Base-by-base conservation (phyloP, 805 yeast genomes). In the Candida hungchunana region DNA sequence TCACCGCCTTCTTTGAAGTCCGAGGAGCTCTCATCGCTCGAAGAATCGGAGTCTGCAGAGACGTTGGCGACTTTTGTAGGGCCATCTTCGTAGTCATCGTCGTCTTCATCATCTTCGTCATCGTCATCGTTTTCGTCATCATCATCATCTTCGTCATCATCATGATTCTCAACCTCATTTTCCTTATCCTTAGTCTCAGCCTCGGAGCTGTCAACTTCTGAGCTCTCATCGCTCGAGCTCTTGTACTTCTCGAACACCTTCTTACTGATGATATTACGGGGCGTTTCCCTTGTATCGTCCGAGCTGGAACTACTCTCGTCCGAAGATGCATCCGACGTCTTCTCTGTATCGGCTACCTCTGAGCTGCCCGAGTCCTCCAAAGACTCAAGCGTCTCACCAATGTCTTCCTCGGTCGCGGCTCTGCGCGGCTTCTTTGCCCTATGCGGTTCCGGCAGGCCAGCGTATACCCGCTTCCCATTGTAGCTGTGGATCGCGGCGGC, bases 81-180 rank as follows among this genome's bases (percentile, higher is more conserved):
- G 6, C 31, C 41, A 3, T 37, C 43, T 7, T 32, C 40, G n/a
- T 39, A 26, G 17, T 41, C 48, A 15, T 37, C 46, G 15, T 48
- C 53, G 11, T 54, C 57, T 18, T 55, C 60, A 11, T 58, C 62
- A 12, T 32, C 36, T 6, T 49, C 55, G 17, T 51, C 53, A 18
- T 50, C 56, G 3, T 47, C 60, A 6, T 36, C 23, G 11, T 20
- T 11, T 8, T 20, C 23, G 23, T 11, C 23, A 32, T 32, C 46
- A 5, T 34, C 42, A 3, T 34, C 40, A 11, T 35, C 36, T n/a
- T 42, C 39, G 5, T 36, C 32, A 10, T 40, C 43, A 10, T 50
- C 55, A n/a, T 53, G 55, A 29, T 52, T 56, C 7, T 54, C 58
- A 14, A 15, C 22, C 29, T 18, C 28, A 31, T 57, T 26, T 22